Evolutionary conservation across 2,329 filamentous ascomycete genomes (phyloP), one percentile per base, ranked within the genome.

Genomic region (Colletotrichum eleusines): DNA sequence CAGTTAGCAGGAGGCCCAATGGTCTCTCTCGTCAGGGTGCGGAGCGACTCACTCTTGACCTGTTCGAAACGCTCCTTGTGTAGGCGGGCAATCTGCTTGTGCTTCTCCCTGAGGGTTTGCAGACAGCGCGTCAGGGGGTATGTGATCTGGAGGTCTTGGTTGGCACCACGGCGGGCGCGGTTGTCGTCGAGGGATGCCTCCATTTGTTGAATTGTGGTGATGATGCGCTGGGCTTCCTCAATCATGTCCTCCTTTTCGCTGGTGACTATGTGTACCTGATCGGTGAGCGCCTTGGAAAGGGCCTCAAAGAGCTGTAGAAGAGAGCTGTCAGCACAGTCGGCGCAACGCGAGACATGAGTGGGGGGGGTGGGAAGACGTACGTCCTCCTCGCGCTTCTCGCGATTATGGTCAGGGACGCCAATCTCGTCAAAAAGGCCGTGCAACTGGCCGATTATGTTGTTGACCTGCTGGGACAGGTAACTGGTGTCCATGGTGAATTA

Each of bases 381-480:
- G 90, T 98, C 94, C 79, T 93, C 89, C 80, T 98, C 95, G 77
- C 96, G 89, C 60, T 89, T 87, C 79, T 98, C 94, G 78, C 96
- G 92, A 81, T 98, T 96, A 90, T 97, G 94, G 77, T 85, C 90
- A 35, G 95, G 90, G n/a, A 99, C 93, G 70, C 96, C 96, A 78
- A 99, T 99, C 80, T 99, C 95, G 81, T 99, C 96, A 78, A 98
- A 99, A 69, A 98, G 89, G 74, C 92, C 93, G 82, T 98, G 95
- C 72, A 99, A 88, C 83, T 98, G 94, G 81, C 90, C 90, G 80
- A 98, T 94, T 79, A 97, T 98, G 77, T 89, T 94, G 75, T 94
- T 96, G 83, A 99, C 94, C 89, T 98, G 96, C 81, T 97, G 94
- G 76, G 94, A 93, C 79, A 98, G 87, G 82, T 97, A 97, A 80